Evolutionary conservation across 129 eudicot species (phyloP).

Genomic region (Gnaphalium uliginosum): DNA sequence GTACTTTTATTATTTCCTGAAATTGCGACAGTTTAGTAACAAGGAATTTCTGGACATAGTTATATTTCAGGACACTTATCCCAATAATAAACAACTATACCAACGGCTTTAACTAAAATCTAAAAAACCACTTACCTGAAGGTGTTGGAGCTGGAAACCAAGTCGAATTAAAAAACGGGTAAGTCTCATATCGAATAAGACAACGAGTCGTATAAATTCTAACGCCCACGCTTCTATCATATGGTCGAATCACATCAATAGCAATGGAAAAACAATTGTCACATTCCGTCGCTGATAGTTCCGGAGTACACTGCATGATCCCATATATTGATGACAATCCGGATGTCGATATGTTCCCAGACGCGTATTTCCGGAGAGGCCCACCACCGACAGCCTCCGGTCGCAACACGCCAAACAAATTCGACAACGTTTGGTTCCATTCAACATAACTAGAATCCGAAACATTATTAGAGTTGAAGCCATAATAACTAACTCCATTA

Average conservation of each 20-base stretch:
- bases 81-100: neutral
- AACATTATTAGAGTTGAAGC: neutral
- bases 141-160: conserved; percentile 28
- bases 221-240: conserved; percentile 31
- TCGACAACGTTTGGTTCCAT: conserved; percentile 21
- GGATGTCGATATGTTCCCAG: conserved; percentile 10
- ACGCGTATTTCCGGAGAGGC: conserved; percentile 33
- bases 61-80: no score
- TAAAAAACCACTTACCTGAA: neutral
- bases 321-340: conserved; percentile 28
- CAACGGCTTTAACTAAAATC: neutral
- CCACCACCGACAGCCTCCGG: conserved; percentile 31
- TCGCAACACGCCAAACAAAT: conserved; percentile 26
- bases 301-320: conserved; percentile 67
- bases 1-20: conserved; percentile 10
- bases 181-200: conserved; percentile 36
- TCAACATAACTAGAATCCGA: neutral
- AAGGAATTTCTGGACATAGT: no score
- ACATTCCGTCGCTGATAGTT: conserved; percentile 40
- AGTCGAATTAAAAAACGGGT: conserved; percentile 35
- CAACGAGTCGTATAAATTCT: conserved; percentile 40
- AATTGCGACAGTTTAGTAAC: neutral
- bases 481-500: neutral
- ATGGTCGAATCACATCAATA: neutral
- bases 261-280: conserved; percentile 29